Evolutionary conservation across 441 rosid genomes (phyloP).

Genomic region (Erodium trifolium): DNA sequence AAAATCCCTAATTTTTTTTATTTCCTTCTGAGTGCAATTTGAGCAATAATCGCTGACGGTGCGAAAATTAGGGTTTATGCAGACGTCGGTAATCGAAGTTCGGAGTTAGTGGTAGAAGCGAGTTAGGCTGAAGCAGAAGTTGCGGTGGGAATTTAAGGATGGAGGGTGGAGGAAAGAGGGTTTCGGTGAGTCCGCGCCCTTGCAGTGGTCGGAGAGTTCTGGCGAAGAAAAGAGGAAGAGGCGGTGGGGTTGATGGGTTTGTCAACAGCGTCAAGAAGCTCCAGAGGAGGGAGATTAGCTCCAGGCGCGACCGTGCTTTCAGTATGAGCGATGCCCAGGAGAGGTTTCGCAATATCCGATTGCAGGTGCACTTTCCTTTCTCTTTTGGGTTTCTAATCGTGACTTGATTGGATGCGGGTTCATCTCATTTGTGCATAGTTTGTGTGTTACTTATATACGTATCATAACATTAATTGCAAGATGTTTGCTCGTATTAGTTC

Average conservation of each 20-base stretch:
- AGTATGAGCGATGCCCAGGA: conserved; percentile 59
- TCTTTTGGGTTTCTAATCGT: too few relatives aligned
- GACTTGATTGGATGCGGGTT: neutral
- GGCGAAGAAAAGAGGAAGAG: conserved; percentile 40
- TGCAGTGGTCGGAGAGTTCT: conserved; percentile 50
- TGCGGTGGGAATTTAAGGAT: too few relatives aligned
- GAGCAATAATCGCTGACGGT: too few relatives aligned
- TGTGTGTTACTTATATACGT: neutral
- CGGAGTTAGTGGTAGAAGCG: too few relatives aligned
- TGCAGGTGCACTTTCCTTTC: conserved; percentile 29
- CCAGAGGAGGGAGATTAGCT: conserved; percentile 70
- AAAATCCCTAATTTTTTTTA: too few relatives aligned
- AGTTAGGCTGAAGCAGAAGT: too few relatives aligned
- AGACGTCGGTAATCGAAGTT: too few relatives aligned
- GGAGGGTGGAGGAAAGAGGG: conserved; percentile 59
- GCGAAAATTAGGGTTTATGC: too few relatives aligned
- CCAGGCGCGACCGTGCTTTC: conserved; percentile 52
- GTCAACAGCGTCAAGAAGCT: conserved; percentile 67
- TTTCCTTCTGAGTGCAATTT: too few relatives aligned
- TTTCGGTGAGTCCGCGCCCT: conserved; percentile 60
- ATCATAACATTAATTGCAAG: neutral
- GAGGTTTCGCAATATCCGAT: conserved; percentile 66
- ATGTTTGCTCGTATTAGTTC: neutral
- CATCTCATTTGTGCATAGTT: too few relatives aligned
- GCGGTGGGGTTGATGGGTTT: conserved; percentile 37